phyloP scores from a whole-genome alignment of 257 asterid genomes.

The Forsythia suspensa region DNA sequence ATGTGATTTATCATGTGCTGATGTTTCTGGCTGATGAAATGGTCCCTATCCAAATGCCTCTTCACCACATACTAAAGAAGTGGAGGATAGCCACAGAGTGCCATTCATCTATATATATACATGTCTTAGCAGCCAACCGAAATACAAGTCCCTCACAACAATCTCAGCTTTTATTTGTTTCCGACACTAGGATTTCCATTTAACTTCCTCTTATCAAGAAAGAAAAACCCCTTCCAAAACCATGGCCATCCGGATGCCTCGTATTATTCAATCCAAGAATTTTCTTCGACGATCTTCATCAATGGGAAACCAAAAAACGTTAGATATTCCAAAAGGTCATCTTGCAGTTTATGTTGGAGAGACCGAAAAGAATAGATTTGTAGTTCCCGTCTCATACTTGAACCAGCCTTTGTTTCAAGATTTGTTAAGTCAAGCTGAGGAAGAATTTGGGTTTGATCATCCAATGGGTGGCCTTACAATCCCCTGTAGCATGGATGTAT shows the following conservation, averaged over 20 bases:
- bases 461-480: conserved; percentile 36
- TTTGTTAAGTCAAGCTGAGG: conserved; percentile 25
- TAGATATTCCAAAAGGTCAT: conserved; percentile 41
- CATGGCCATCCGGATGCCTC: conserved; percentile 16
- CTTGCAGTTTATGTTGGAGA: conserved; percentile 44
- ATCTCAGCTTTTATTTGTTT: not conserved
- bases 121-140: not conserved
- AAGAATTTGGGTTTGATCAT: conserved; percentile 37
- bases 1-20: not conserved
- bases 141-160: conserved; percentile 2
- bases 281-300: not conserved
- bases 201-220: not conserved
- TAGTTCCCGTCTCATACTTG: conserved; percentile 35
- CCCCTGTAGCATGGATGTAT: conserved; percentile 28
- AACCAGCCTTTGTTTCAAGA: conserved; percentile 41
- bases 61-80: not conserved
- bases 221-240: not conserved
- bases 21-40: not conserved
- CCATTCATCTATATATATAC: conserved; percentile 8
- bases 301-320: not conserved
- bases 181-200: not conserved
- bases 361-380: conserved; percentile 28
- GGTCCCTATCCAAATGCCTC: not conserved
- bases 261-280: not conserved
- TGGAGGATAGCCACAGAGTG: not conserved